phyloP scores from a whole-genome alignment of 352 stramenopile species.

The Plasmopara halstedii region DNA sequence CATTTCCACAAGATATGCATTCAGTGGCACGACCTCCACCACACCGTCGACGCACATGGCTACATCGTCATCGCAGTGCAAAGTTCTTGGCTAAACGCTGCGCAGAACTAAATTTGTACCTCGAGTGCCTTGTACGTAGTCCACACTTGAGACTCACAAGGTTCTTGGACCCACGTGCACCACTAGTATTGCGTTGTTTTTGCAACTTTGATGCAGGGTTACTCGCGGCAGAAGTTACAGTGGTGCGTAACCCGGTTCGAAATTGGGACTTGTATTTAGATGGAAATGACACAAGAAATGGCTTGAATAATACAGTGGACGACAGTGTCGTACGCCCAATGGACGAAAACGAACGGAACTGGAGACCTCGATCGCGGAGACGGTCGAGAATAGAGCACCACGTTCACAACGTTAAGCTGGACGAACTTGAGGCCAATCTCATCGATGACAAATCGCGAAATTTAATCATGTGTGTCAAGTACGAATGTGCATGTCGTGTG shows the following conservation, averaged over 20 bases:
- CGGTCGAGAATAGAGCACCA: no score
- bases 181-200: conserved; percentile 70
- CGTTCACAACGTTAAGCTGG: conserved; percentile 18
- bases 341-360: background rate
- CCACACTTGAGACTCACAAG: conserved; percentile 50
- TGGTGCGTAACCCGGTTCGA: conserved; percentile 35
- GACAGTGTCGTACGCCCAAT: conserved; percentile 8
- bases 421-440: conserved; percentile 63
- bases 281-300: conserved; percentile 8
- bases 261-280: conserved; percentile 54
- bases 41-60: conserved; percentile 51
- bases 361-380: no score
- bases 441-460: conserved; percentile 63
- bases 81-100: conserved; percentile 53
- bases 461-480: conserved; percentile 56
- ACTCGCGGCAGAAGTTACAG: conserved; percentile 22
- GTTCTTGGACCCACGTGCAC: conserved; percentile 63
- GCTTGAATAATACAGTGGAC: conserved; percentile 5
- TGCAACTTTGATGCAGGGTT: conserved; percentile 78
- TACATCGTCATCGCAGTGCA: conserved; percentile 46
- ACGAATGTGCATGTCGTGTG: conserved; percentile 68
- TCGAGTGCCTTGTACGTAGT: conserved; percentile 31
- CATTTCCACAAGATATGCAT: conserved; percentile 60
- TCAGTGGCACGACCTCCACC: conserved; percentile 34
- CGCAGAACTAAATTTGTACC: conserved; percentile 59